Base-by-base conservation (phyloP, 2,329 filamentous ascomycete genomes). In the Sclerotinia trifoliorum region DNA sequence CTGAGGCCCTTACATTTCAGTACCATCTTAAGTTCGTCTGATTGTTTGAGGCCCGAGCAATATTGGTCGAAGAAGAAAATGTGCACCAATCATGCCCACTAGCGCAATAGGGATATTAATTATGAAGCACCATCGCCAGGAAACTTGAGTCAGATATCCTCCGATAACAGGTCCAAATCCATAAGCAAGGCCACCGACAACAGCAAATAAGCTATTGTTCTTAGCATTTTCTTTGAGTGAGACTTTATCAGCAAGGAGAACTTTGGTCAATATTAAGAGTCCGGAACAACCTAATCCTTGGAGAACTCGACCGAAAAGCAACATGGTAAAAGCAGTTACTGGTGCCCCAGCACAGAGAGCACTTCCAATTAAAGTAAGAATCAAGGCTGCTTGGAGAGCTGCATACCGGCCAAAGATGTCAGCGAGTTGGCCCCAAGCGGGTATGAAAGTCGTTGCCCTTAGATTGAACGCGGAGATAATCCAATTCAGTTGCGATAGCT, bases 381-480 rank as follows among this genome's bases (percentile, higher is more conserved):
- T 75, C 58, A 89, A 81, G 44, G 86, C 81, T 11, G 82, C 79
- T 61, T 89, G 86, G 10, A 91, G 79, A 6, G 84, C 80, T 7
- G 79, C 79, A 74, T 90, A 85, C 2, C 88, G 83, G 21, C 88
- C 88, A 72, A 88, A 90, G 39, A 90, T 82, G 71, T 91, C 86
- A 21, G 86, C 83, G 56, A 88, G 81, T 72, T 90, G 88, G 1
- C 85, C 86, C 79, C 87, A 90, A 65, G 85, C 84, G 4, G 88
- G 88, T 11, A 90, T 87, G 71, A 90, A 90, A 1, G 88, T 84
- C 1, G 88, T 88, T 0, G 86, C 86, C 0, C 87, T 88, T 19
- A 92, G 80, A 65, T 88, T 90, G 77, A 90, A 91, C 8, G 87
- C 82, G 0, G 88, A 88, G 24, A 90, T 85, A 74, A 92, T 89